phyloP scores from a whole-genome alignment of 1,284 basidiomycete genomes.

The Naganishia cerealis region DNA sequence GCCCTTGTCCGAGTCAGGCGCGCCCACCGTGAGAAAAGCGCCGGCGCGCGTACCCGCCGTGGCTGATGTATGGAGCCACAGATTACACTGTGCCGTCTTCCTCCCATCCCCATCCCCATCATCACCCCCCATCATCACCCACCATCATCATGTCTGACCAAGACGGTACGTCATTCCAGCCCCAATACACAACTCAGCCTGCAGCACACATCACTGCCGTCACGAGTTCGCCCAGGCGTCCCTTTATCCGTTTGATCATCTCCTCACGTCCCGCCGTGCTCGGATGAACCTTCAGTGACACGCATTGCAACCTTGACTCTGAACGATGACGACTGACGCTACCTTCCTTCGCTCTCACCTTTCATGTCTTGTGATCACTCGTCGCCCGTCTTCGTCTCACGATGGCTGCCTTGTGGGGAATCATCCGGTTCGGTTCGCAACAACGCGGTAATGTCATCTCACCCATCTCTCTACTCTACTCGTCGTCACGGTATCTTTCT shows the following conservation, averaged over 20 bases:
- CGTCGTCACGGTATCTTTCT: background rate
- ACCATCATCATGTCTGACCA: constrained; percentile 29
- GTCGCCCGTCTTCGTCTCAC: background rate
- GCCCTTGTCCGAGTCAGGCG: background rate
- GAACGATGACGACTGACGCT: constrained; percentile 30
- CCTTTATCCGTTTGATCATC: constrained; percentile 3
- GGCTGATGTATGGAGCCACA: too few species aligned
- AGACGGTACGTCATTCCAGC: constrained; percentile 31
- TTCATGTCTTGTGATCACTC: constrained; percentile 8
- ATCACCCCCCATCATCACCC: background rate
- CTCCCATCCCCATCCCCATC: too few species aligned
- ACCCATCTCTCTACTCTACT: constrained; percentile 33
- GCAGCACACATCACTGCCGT: constrained; percentile 14
- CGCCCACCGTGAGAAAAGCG: constrained; percentile 18
- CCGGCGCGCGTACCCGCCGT: too few species aligned
- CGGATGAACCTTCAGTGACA: constrained; percentile 9
- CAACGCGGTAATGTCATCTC: constrained; percentile 37
- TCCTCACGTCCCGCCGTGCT: background rate
- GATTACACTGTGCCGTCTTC: too few species aligned
- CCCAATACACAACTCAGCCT: constrained; percentile 10
- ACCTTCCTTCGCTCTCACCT: constrained; percentile 28
- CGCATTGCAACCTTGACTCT: constrained; percentile 18
- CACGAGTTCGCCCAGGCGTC: constrained; percentile 24
- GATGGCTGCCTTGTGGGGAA: background rate
- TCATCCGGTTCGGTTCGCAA: constrained; percentile 31